Evolutionary conservation across 2,329 filamentous ascomycete genomes (phyloP).

Genomic region (Celoporthe dispersa): DNA sequence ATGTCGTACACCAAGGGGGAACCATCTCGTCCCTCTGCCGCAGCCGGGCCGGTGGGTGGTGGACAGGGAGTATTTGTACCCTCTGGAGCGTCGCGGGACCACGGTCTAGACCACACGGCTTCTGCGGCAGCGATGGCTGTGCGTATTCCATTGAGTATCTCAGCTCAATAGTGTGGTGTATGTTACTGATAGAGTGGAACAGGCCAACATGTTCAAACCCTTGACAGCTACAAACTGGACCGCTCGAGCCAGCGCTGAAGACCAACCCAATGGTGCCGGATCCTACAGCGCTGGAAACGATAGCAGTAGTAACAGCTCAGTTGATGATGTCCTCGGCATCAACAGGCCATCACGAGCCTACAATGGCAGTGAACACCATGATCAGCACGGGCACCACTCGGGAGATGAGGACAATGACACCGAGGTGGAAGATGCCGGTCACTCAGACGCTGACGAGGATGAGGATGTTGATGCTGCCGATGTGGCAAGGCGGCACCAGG

Average conservation of each 20-base stretch:
- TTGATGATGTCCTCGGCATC: neutral
- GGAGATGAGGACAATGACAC: neutral
- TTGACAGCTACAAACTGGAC: neutral
- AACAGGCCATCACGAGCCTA: neutral
- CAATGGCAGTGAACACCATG: neutral
- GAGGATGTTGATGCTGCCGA: neutral
- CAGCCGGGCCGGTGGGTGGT: neutral
- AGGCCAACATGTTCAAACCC: slow-evolving; percentile 12
- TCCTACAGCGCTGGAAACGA: neutral
- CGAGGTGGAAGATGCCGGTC: neutral
- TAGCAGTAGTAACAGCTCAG: neutral
- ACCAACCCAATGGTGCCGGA: neutral
- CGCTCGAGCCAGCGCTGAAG: neutral
- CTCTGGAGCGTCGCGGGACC: neutral
- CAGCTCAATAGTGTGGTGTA: neutral
- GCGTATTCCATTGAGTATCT: neutral
- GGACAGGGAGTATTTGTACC: neutral
- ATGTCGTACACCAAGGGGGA: slow-evolving; percentile 9
- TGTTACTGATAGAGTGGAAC: neutral
- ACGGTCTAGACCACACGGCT: neutral
- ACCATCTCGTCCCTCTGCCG: neutral
- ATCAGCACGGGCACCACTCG: too few relatives aligned
- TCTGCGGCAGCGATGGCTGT: slow-evolving; percentile 12
- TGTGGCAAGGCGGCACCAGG: neutral
- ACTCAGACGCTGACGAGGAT: neutral